Base-by-base conservation (phyloP, 2,329 filamentous ascomycete species). In the Intubia oerlemansii region DNA sequence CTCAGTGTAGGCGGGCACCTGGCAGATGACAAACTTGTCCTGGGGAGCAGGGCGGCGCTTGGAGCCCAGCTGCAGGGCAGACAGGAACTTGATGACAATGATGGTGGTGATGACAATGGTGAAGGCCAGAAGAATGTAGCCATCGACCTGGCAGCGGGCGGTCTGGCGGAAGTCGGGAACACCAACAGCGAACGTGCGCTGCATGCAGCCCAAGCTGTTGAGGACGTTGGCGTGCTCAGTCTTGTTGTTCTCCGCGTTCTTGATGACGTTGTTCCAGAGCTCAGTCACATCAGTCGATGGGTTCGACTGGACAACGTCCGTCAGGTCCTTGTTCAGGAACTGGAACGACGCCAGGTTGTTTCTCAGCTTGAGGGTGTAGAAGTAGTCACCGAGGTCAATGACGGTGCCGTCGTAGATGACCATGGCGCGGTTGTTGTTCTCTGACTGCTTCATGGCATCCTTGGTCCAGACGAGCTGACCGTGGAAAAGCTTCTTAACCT, bases 1-100 rank as follows among this genome's bases (percentile, higher is more conserved):
- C 57, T 98, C 88, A 0, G 88, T 98, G 46, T 98, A 98, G 5
- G 88, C 88, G 8, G 88, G 88, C 18, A 98, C 82, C 50, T 93
- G 82, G 51, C 88, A 95, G 39, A 98, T 95, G 41, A 98, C 84
- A 42, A 98, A 98, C 48, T 95, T 98, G 51, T 98, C 88, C 50
- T 95, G 88, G 21, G 82, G 77, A 5, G 77, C 65, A 3, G 88
- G 88, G 12, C 80, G 73, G 34, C 79, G 69, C 56, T 93, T 93
- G 5, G 82, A 82, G 25, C 85, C 84, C 35, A 98, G 79, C 44
- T 93, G 88, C 24, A 98, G 62, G 10, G 88, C 88, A 29, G 88
- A 72, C 44, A 98, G 49, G 54, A 98, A 98, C 52, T 95, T 98
- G 52, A 78, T 54, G 28, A 71, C 44, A 38, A 95, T 84, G 35